Percentiles rank a stretch among this genome's conserved stretches.
These are phyloP conservation scores for Saccharomycopsis sp. DNA, from an alignment of 805 yeast species.

Conservation along the genomic window DNA sequence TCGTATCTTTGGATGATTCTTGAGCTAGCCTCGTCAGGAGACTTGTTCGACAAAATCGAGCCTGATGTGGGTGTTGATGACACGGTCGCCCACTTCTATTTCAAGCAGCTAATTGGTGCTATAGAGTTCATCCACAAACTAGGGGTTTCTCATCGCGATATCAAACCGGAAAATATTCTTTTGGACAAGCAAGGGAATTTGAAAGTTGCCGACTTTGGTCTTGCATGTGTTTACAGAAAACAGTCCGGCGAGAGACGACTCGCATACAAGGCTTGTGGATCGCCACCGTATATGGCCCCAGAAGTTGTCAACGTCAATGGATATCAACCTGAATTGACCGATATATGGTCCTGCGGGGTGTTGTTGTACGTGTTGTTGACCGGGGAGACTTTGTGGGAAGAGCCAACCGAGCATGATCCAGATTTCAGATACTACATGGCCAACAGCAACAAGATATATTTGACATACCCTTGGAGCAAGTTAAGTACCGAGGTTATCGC, in stretches of 20 bases:
- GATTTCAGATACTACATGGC: conserved; percentile 38
- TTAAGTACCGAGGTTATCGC: conserved; percentile 44
- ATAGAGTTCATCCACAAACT: conserved; percentile 51
- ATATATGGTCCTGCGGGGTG: conserved; percentile 67
- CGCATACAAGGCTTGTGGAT: conserved; percentile 54
- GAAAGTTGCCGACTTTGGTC: conserved; percentile 72
- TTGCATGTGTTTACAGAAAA: conserved; percentile 54
- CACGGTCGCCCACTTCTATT: conserved; percentile 62
- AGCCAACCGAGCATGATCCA: conserved; percentile 46
- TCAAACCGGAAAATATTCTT: conserved; percentile 64
- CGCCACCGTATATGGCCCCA: conserved; percentile 78
- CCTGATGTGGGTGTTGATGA: conserved; percentile 66
- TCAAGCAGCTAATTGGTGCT: conserved; percentile 57
- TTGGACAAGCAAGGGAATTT: conserved; percentile 58
- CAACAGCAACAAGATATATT: conserved; percentile 35
- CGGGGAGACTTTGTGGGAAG: conserved; percentile 71
- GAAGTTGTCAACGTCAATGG: conserved; percentile 44
- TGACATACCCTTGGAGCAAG: conserved; percentile 48
- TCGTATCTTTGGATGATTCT: conserved; percentile 60
- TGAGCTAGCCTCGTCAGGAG: conserved; percentile 72
- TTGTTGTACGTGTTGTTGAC: conserved; percentile 54
- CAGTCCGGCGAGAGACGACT: conserved; percentile 40
- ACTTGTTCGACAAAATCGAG: conserved; percentile 70
- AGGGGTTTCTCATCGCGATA: conserved; percentile 64
- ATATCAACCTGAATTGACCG: conserved; percentile 53